Percentiles rank a stretch among this genome's conserved stretches.
phyloP scores from a whole-genome alignment of 352 stramenopile genomes.

The Phytophthora chlamydospora region DNA sequence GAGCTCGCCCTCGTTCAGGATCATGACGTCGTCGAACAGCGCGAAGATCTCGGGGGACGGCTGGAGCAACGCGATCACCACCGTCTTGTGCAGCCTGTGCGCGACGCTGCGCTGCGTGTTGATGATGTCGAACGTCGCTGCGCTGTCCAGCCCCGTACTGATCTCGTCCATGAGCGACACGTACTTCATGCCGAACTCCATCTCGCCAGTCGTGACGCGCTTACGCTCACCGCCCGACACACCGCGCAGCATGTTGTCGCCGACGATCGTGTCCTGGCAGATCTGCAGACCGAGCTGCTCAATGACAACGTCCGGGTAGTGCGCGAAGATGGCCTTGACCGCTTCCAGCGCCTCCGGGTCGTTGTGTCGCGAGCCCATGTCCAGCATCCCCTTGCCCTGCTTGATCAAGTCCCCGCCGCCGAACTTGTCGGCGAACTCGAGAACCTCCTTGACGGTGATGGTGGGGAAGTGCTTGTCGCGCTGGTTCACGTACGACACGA shows the following conservation, averaged over 20 bases:
- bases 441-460: too few relatives aligned
- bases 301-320: conserved; percentile 29
- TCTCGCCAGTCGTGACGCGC: conserved; percentile 53
- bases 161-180: conserved; percentile 91
- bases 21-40: too few relatives aligned
- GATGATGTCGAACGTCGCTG: conserved; percentile 53
- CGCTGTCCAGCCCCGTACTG: conserved; percentile 89
- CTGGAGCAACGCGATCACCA: conserved; percentile 80
- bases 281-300: conserved; percentile 35
- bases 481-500: too few relatives aligned
- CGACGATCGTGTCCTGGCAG: conserved; percentile 42
- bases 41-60: conserved; percentile 91
- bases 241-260: conserved; percentile 55
- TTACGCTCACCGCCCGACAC: conserved; percentile 83
- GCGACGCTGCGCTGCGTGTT: conserved; percentile 36
- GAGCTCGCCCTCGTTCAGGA: conserved; percentile 63
- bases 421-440: too few relatives aligned
- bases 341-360: too few relatives aligned
- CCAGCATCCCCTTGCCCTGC: too few relatives aligned
- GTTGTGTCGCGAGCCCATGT: too few relatives aligned
- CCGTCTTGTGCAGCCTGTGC: conserved; percentile 37
- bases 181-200: conserved; percentile 77
- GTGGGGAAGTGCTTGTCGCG: too few relatives aligned
- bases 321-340: too few relatives aligned
- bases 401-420: too few relatives aligned